Conservation (phyloP, 139 green algal species). For the Nannochloris sp. region DNA sequence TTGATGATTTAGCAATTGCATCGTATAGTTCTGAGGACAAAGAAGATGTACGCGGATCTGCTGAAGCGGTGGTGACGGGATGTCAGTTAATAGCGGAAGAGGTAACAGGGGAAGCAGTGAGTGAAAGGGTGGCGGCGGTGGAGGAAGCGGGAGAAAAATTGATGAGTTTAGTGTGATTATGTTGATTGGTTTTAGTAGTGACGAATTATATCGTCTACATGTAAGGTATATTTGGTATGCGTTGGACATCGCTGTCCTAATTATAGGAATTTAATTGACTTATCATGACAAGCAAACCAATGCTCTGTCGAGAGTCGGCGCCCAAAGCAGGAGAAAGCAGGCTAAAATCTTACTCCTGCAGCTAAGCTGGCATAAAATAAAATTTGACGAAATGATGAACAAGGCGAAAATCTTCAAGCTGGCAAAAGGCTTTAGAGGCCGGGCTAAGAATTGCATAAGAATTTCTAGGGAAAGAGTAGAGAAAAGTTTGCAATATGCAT, state of each 20-base stretch:
- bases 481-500: conserved; percentile 88
- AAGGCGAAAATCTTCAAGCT: conserved; percentile 76
- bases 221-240: too few relatives aligned
- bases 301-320: too few relatives aligned
- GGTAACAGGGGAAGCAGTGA: background rate
- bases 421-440: conserved; percentile 81
- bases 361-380: too few relatives aligned
- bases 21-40: background rate
- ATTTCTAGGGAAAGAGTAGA: conserved; percentile 81
- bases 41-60: background rate
- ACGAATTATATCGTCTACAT: too few relatives aligned
- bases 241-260: too few relatives aligned
- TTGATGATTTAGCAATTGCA: background rate
- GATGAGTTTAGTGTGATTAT: background rate
- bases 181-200: too few relatives aligned
- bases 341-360: too few relatives aligned
- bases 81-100: background rate
- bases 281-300: too few relatives aligned
- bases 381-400: conserved; percentile 28
- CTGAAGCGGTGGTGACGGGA: background rate
- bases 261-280: too few relatives aligned
- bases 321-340: too few relatives aligned
- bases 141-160: background rate
- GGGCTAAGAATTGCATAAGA: conserved; percentile 85
- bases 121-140: background rate